Percentiles rank a stretch among this genome's conserved stretches.
Evolutionary conservation across 2,329 filamentous ascomycete genomes (phyloP).

Genomic region (Didymella pinodella): DNA sequence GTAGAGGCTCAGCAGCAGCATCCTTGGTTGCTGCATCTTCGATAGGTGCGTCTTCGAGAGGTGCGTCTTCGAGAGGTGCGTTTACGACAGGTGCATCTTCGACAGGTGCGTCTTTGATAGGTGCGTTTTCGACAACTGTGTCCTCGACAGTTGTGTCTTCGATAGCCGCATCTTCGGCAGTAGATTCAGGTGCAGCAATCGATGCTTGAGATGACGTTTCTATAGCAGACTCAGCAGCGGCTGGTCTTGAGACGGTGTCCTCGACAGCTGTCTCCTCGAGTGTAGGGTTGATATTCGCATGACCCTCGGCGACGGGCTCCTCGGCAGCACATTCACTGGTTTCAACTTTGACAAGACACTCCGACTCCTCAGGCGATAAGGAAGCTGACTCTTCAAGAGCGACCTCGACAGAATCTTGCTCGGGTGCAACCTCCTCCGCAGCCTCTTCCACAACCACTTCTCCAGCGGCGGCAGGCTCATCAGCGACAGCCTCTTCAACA

Average conservation of each 20-base stretch:
- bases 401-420: not conserved
- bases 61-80: not conserved
- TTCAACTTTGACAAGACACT: too few species aligned
- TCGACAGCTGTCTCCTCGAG: too few species aligned
- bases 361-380: too few species aligned
- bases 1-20: not conserved
- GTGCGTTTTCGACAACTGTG: not conserved
- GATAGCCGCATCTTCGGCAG: not conserved
- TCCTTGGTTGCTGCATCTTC: not conserved
- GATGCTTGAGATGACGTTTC: not conserved
- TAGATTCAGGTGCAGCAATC: not conserved
- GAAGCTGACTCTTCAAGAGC: not conserved
- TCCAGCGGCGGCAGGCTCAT: not conserved
- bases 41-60: not conserved
- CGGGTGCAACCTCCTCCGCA: not conserved
- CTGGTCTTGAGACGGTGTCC: not conserved
- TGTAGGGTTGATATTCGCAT: too few species aligned
- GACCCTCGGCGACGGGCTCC: too few species aligned
- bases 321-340: too few species aligned
- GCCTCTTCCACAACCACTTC: not conserved
- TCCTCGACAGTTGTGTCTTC: not conserved
- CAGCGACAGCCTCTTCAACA: not conserved
- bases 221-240: not conserved
- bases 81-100: not conserved
- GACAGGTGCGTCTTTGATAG: not conserved